Conservation (phyloP, 257 asterid genomes). For the Ophiorrhiza pumila region DNA sequence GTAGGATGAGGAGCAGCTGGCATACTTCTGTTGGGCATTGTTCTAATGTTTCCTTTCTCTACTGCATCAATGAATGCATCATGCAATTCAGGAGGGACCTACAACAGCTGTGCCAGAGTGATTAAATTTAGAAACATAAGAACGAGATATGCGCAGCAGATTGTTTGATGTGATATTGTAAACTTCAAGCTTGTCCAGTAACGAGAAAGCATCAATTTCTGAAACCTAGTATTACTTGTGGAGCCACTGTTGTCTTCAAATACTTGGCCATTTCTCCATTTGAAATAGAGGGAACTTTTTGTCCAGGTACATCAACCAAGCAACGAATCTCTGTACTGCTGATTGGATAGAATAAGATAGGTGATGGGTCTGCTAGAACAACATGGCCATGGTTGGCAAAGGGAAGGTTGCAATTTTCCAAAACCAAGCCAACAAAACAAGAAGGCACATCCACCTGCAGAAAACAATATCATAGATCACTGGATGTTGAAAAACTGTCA, state of each 20-base stretch:
- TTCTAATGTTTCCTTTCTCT: conserved; percentile 47
- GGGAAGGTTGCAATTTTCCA: conserved; percentile 51
- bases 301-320: conserved; percentile 57
- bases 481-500: too few species aligned
- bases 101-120: not conserved
- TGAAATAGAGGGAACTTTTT: conserved; percentile 45
- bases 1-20: conserved; percentile 58
- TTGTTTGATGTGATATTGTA: not conserved
- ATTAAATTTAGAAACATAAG: not conserved
- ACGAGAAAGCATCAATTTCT: not conserved
- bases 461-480: too few species aligned
- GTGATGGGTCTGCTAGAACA: conserved; percentile 48
- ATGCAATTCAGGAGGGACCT: conserved; percentile 46
- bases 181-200: not conserved
- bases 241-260: conserved; percentile 44
- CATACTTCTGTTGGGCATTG: conserved; percentile 65
- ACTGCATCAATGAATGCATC: conserved; percentile 48
- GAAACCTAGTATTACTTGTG: conserved; percentile 32
- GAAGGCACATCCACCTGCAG: conserved; percentile 49
- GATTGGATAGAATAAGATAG: conserved; percentile 50
- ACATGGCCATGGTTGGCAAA: conserved; percentile 49
- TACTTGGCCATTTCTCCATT: conserved; percentile 50
- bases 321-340: too few species aligned
- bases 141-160: not conserved
- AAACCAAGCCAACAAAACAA: conserved; percentile 48